A percentile compares a stretch with the other conserved stretches of the same genome.
phyloP scores from a whole-genome alignment of 208 protist species.

The Tetramitus jugosus region DNA sequence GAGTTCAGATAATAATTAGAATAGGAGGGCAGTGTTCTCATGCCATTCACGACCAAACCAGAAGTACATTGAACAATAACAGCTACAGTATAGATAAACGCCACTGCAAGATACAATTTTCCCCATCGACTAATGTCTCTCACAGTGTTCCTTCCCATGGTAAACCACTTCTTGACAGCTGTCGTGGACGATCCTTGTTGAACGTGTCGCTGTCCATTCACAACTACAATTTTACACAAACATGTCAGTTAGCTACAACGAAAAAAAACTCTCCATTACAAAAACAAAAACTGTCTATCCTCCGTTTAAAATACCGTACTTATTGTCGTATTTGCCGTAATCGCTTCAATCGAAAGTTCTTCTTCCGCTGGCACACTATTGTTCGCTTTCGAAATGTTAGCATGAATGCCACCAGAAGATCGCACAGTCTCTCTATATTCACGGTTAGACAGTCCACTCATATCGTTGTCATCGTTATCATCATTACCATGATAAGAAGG shows the following conservation, averaged over 20 bases:
- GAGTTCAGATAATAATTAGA: background rate
- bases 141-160: background rate
- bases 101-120: background rate
- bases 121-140: background rate
- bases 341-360: background rate
- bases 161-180: background rate
- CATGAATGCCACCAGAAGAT: background rate
- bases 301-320: background rate
- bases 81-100: background rate
- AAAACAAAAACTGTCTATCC: background rate
- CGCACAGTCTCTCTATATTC: background rate
- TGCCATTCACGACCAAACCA: background rate
- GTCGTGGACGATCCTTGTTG: background rate
- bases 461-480: background rate
- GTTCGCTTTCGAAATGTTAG: background rate
- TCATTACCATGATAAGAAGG: no score
- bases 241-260: background rate
- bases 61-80: background rate
- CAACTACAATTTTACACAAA: background rate
- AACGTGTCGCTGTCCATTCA: background rate
- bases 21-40: background rate
- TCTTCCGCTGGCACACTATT: background rate
- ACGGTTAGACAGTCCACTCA: background rate
- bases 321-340: background rate
- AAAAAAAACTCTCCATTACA: background rate